Base-by-base conservation (phyloP, 306 rosid genomes). In the Begonia peltatifolia region DNA sequence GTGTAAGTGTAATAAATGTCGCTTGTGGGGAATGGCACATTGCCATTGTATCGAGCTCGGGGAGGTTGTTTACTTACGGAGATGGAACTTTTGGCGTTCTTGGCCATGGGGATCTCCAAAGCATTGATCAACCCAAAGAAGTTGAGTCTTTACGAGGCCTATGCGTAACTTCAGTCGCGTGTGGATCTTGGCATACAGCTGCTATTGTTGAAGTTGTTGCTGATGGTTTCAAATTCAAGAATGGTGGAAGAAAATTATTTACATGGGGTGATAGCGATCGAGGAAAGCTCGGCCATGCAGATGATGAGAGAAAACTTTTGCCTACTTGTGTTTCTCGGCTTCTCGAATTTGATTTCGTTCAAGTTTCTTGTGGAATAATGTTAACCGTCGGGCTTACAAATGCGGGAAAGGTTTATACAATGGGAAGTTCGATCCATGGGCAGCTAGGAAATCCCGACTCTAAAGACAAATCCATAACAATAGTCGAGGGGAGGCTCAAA, bases 21-120 rank as follows among this genome's bases (percentile, higher is more conserved):
- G 59, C 90, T 64, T 87, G 96, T 76, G 96, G 96, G 10, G 96
- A 83, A 68, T 87, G 94, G 96, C 96, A 87, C 65, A 74, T 80
- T 0, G 90, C 96, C 0, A 60, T 83, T 52, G 79, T 83, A 15
- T 78, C 96, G 17, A 62, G 74, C 15, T 78, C 87, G 5, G 90
- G 94, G 46, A 53, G 62, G 65, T 60, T 87, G 48, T 83, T 78
- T 55, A 87, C 90, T 6, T 87, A 77, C 47, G 96, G 96, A 61
- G 96, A 87, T 48, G 96, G 96, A 54, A 80, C 87, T 14, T 87
- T 87, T 59, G 96, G 96, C 46, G 87, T 74, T 52, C 88, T 87
- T 42, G 96, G 96, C 36, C 94, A 87, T 36, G 96, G 96, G 12
- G 63, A 78, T 70, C 68, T 67, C 12, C 61, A 49, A 35, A 76